Evolutionary conservation across 106 monocot species (phyloP).

Genomic region (Dendrobium catenatum): DNA sequence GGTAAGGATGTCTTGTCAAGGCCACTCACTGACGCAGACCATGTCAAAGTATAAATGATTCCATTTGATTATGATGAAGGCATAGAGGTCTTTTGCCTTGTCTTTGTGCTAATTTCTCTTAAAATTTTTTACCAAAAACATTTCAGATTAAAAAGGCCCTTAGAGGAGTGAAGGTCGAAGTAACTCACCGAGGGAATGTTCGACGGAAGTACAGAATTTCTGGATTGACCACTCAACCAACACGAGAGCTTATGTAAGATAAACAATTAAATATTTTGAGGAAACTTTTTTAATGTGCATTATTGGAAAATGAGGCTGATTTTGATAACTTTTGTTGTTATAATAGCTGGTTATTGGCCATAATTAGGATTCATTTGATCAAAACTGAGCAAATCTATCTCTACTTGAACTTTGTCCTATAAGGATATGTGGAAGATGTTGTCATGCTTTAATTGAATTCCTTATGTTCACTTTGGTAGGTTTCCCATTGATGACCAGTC

Average conservation of each 20-base stretch:
- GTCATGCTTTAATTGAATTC: background rate
- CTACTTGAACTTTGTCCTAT: background rate
- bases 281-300: background rate
- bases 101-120: background rate
- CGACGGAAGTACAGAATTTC: conserved; percentile 76
- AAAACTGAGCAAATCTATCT: conserved; percentile 2
- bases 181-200: conserved; percentile 76
- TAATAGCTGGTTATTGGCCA: background rate
- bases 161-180: conserved; percentile 82
- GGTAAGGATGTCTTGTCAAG: conserved; percentile 61
- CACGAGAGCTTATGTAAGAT: conserved; percentile 73
- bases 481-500: conserved; percentile 79
- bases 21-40: conserved; percentile 75
- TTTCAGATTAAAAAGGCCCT: conserved; percentile 78
- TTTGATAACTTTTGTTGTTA: background rate
- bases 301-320: background rate
- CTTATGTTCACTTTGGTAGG: conserved; percentile 15
- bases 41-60: conserved; percentile 59
- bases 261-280: background rate
- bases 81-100: background rate
- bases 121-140: background rate
- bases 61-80: background rate
- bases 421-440: background rate
- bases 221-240: conserved; percentile 75
- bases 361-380: background rate